Base-by-base conservation (phyloP, 208 protist genomes). In the Angomonas ambiguus region DNA sequence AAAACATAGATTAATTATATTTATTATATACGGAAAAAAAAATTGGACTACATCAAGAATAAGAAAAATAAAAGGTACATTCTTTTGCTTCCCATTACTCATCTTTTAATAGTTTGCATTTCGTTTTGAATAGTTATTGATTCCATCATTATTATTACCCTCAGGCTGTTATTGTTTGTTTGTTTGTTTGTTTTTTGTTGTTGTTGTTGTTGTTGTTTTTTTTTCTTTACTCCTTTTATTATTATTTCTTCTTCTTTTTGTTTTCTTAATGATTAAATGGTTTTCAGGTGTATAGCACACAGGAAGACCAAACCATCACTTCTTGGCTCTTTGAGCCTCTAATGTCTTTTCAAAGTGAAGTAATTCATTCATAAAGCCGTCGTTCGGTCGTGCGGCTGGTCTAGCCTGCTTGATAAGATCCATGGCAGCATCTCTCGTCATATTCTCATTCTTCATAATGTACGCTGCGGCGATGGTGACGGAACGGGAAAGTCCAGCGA, bases 401-500 rank as follows among this genome's bases (percentile, higher is more conserved):
- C 88, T 83, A 20, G 79, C 84, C 20, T 72, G 56, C 1, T 74
- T 72, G 22, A 95, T 88, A 25, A 91, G 35, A 18, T 72, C 48
- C 27, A 95, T 72, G 0, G 91, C 88, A 32, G 89, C 64, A 49
- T 95, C 85, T 8, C 73, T 42, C 5, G 78, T 84, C 65, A 88
- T 79, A 6, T 72, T 48, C 28, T 87, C 72, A 2, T 74, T 64
- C 22, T 82, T 80, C 88, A 96, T 96, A 3, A 96, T 59, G 69
- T 96, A 96, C 13, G 91, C 91, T 1, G 77, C 84, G 0, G 81
- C 83, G 18, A 95, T 74, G 4, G 88, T 85, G 22, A 88, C 91
- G 16, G 91, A 96, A 8, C 91, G 85, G 2, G 88, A 95, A n/a
- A 96, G 63, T 10, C 91, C 91, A 0, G 88, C 91, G 62, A 96